Base-by-base conservation (phyloP, 257 asterid species). In the Plectranthus barbatus region DNA sequence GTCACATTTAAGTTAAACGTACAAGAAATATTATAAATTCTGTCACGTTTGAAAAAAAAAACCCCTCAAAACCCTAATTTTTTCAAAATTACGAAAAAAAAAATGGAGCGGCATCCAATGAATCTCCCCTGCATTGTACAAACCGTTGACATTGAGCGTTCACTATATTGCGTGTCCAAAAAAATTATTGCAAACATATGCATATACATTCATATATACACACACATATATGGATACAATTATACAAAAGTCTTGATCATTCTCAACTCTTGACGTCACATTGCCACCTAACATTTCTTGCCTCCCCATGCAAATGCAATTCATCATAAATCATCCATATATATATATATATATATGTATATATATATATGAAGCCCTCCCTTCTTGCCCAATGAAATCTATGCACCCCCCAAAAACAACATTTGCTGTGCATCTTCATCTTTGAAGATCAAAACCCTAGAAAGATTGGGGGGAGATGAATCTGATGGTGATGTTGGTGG, bases 61-160 rank as follows among this genome's bases (percentile, higher is more conserved):
- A 26, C 31, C 31, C 5, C 3, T 31, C 26, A 19, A 15, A 17
- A 12, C 17, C 26, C 11, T 6, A 4, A 26, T 37, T 12, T 37
- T 19, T 2, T 24, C 0, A 31, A 57, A 15, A 52, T n/a, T 20
- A 46, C 2, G 52, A 31, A 34, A 54, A 42, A 31, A 34, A 54
- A 42, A 12, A 2, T 11, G 7, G n/a, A 20, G 80, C 64, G 64
- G 73, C 74, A 64, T 47, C 81, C 73, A 72, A 72, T 67, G 53
- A 67, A 41, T 61, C 19, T 41, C 42, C 26, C 14, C 49, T 36
- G 26, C 11, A 18, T 36, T 21, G 46, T 11, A 6, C 20, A 57
- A 41, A 72, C 49, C 78, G 72, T 76, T 77, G 78, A 72, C 78
- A 68, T 72, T 69, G 73, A 64, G 63, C 42, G 51, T 67, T 60